A percentile compares a stretch with the other conserved stretches of the same genome.
Conservation (phyloP, 2,329 filamentous ascomycete species). For the Plectosphaerella plurivora region DNA sequence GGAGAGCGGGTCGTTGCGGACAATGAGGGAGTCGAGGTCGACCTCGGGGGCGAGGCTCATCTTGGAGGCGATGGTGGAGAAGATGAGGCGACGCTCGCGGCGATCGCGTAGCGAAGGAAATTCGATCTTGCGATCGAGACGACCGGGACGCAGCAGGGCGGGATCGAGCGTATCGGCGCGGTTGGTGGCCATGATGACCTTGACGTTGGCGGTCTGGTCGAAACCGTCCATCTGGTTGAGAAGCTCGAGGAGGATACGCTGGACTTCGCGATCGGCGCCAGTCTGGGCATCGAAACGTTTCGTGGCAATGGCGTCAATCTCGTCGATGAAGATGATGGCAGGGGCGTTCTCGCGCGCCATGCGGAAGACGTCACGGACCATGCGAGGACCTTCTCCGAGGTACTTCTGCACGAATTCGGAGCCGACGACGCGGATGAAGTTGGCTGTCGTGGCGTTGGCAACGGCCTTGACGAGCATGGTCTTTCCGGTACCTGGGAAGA, state of each 20-base stretch:
- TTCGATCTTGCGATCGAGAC: constrained; percentile 97
- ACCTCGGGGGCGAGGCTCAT: constrained; percentile 98
- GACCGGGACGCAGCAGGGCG: constrained; percentile 86
- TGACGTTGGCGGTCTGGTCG: constrained; percentile 97
- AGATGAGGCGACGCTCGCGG: constrained; percentile 92
- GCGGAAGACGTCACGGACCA: constrained; percentile 98
- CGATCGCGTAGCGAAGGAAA: constrained; percentile 94
- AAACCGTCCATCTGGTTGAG: constrained; percentile 99
- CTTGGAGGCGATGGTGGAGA: constrained; percentile 92
- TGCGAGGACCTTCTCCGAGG: constrained; percentile 87
- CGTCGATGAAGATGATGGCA: constrained; percentile 98
- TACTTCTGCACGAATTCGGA: constrained; percentile 95
- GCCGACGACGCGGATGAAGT: constrained; percentile 82
- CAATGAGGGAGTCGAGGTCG: constrained; percentile 92
- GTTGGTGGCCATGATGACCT: constrained; percentile 99
- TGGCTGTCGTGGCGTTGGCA: constrained; percentile 86
- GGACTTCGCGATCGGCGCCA: constrained; percentile 94
- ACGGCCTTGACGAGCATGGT: constrained; percentile 90
- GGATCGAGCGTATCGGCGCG: constrained; percentile 95
- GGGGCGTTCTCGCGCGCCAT: constrained; percentile 99
- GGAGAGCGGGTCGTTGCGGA: constrained; percentile 91
- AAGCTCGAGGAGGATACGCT: constrained; percentile 94
- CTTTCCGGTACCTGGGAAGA: constrained; percentile 74
- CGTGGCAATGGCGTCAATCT: constrained; percentile 97
- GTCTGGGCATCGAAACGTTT: constrained; percentile 99